Evolutionary conservation across 1,284 basidiomycete species (phyloP).

Genomic region (Thelephora terrestris): DNA sequence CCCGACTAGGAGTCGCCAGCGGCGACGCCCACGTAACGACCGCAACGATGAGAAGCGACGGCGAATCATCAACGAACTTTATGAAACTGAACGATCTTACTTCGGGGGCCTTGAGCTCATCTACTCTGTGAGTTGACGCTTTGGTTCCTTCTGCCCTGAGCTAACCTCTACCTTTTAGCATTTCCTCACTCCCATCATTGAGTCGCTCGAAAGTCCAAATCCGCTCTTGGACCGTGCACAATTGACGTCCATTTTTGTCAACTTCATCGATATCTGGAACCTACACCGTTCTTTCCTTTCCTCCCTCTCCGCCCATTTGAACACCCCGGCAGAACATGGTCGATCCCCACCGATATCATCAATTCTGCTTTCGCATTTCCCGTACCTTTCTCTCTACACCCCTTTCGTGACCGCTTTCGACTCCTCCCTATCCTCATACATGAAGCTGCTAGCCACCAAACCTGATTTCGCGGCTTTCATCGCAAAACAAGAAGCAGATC

Average conservation of each 20-base stretch:
- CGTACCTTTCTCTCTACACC: constrained; percentile 61
- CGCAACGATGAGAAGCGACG: constrained; percentile 29
- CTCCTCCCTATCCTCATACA: constrained; percentile 47
- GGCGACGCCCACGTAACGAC: constrained; percentile 23
- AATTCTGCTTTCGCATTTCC: constrained; percentile 37
- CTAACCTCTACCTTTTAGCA: constrained; percentile 33
- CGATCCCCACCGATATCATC: constrained; percentile 30
- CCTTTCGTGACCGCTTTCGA: constrained; percentile 76
- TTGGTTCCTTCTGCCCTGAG: background rate
- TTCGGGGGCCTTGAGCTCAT: constrained; percentile 73
- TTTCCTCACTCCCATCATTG: constrained; percentile 69
- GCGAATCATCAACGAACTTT: constrained; percentile 63
- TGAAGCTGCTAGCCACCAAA: constrained; percentile 39
- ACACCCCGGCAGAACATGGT: constrained; percentile 6
- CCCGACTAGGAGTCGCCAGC: constrained; percentile 12
- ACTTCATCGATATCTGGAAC: constrained; percentile 88
- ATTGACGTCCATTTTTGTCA: constrained; percentile 74
- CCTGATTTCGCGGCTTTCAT: constrained; percentile 53
- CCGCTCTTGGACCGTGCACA: constrained; percentile 62
- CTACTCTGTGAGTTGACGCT: constrained; percentile 48
- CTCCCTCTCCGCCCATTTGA: constrained; percentile 41
- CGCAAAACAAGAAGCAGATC: constrained; percentile 47
- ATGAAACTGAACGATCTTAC: constrained; percentile 72
- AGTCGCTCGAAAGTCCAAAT: constrained; percentile 51
- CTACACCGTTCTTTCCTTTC: constrained; percentile 73